Evolutionary conservation across 352 stramenopile genomes (phyloP).

Genomic region (Phytopythium delawarense): DNA sequence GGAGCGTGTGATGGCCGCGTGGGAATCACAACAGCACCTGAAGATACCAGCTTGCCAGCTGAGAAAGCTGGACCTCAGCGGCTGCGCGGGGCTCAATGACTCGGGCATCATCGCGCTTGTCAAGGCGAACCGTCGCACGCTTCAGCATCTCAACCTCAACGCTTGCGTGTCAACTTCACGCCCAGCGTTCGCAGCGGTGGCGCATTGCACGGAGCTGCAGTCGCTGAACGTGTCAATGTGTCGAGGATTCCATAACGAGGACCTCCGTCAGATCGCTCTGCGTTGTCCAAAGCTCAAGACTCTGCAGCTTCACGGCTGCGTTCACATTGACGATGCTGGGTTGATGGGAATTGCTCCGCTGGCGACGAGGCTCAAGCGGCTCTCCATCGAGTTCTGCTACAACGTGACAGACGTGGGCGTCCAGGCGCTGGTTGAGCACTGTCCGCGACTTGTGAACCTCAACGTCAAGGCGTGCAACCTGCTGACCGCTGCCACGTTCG

Average conservation of each 20-base stretch:
- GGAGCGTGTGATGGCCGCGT: constrained; percentile 3
- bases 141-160: constrained; percentile 56
- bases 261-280: constrained; percentile 39
- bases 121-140: constrained; percentile 34
- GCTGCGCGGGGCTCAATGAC: constrained; percentile 48
- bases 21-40: constrained; percentile 5
- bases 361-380: constrained; percentile 30
- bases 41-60: constrained; percentile 24
- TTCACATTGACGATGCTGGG: constrained; percentile 61
- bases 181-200: constrained; percentile 57
- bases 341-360: constrained; percentile 35
- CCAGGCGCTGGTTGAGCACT: constrained; percentile 36
- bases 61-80: constrained; percentile 38
- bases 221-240: constrained; percentile 79
- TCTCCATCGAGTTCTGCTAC: constrained; percentile 89
- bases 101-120: constrained; percentile 42
- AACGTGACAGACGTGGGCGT: constrained; percentile 78
- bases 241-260: constrained; percentile 47
- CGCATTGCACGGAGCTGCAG: constrained; percentile 38
- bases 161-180: constrained; percentile 52
- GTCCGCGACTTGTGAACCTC: constrained; percentile 54
- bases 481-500: constrained; percentile 62
- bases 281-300: constrained; percentile 37
- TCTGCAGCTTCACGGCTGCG: constrained; percentile 58
- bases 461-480: constrained; percentile 88